Percentiles rank a stretch among this genome's conserved stretches.
Evolutionary conservation across 129 eudicot genomes (phyloP).

Genomic region (Rutidosis leptorrhynchoides): DNA sequence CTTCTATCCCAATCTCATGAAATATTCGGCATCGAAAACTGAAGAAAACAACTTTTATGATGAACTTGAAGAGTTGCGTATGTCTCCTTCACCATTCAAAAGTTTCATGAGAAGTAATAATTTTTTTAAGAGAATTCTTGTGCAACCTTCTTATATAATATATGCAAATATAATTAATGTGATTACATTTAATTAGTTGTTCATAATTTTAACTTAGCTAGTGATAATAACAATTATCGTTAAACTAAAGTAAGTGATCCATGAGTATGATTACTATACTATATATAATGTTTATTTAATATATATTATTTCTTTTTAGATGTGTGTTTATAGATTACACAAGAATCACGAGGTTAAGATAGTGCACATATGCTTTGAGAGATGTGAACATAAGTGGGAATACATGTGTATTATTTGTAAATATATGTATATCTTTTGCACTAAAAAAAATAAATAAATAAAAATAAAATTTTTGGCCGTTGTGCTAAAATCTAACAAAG

Average conservation of each 20-base stretch:
- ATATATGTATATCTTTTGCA: constrained; percentile 14
- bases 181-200: no score
- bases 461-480: constrained; percentile 20
- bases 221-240: constrained; percentile 1
- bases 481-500: constrained; percentile 25
- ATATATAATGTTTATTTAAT: constrained; percentile 18
- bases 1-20: no score
- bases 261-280: constrained; percentile 11
- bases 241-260: constrained; percentile 13
- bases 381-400: no score
- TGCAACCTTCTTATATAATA: constrained; percentile 43
- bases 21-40: constrained; percentile 37
- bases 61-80: constrained; percentile 75
- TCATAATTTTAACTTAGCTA: constrained; percentile 22
- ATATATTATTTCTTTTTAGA: constrained; percentile 22
- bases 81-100: constrained; percentile 54
- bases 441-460: no score
- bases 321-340: constrained; percentile 24
- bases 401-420: no score
- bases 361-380: background rate
- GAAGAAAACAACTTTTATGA: constrained; percentile 73
- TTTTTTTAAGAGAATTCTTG: constrained; percentile 62
- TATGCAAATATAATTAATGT: no score
- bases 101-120: constrained; percentile 50
- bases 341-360: constrained; percentile 26